Evolutionary conservation across 2,329 filamentous ascomycete species (phyloP).

Genomic region (Hortaea werneckii): DNA sequence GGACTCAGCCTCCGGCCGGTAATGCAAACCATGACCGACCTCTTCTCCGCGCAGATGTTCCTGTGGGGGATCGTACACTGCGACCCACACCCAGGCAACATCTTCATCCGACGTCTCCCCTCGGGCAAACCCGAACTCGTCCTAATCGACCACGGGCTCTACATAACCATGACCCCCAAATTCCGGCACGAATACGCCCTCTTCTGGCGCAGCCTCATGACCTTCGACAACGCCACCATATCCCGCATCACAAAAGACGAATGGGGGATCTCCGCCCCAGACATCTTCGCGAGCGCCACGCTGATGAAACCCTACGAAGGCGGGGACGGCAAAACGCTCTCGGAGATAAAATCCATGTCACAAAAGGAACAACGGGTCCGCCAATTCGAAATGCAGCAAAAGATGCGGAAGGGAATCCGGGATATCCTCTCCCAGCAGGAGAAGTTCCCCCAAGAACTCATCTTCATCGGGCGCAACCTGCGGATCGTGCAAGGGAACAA

Average conservation of each 20-base stretch:
- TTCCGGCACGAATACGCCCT: conserved; percentile 79
- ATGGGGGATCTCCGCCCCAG: conserved; percentile 84
- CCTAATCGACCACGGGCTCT: conserved; percentile 92
- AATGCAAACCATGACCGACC: conserved; percentile 92
- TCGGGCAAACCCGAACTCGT: conserved; percentile 80
- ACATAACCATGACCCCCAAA: conserved; percentile 75
- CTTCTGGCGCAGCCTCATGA: conserved; percentile 91
- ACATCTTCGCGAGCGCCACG: conserved; percentile 85
- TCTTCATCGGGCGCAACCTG: conserved; percentile 87
- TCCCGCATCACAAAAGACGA: conserved; percentile 55
- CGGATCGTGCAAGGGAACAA: conserved; percentile 91
- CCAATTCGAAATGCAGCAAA: conserved; percentile 71
- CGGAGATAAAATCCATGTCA: conserved; percentile 40
- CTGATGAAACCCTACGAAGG: conserved; percentile 85
- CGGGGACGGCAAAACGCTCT: conserved; percentile 58
- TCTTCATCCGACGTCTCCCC: conserved; percentile 81
- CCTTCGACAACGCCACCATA: conserved; percentile 81
- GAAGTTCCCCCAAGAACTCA: conserved; percentile 80
- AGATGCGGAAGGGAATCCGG: conserved; percentile 61
- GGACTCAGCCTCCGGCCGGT: conserved; percentile 75
- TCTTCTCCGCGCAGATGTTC: conserved; percentile 97
- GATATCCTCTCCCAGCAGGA: conserved; percentile 74
- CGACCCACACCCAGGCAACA: conserved; percentile 94
- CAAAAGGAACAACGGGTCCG: conserved; percentile 46
- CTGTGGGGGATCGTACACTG: conserved; percentile 93